Evolutionary conservation across 1,284 basidiomycete species (phyloP), one percentile per base, ranked within the genome.

Genomic region (Leccinum ponderosum): DNA sequence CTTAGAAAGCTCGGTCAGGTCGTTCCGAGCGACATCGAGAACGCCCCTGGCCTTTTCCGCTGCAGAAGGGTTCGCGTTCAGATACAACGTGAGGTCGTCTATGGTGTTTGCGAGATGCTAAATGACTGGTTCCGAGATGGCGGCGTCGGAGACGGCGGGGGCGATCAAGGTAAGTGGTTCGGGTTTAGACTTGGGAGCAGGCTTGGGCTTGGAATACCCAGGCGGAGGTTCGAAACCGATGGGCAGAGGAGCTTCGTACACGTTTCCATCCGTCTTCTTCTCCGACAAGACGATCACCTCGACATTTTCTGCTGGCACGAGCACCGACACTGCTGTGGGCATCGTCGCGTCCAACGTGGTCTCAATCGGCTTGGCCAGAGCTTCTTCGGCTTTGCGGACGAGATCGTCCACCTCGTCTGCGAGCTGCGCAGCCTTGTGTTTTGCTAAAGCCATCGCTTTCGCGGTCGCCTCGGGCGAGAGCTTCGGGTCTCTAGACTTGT

Each of bases 71-170:
- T 90, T 91, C 27, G 85, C 79, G 48, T 85, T 86, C 44, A 98
- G 81, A 78, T 92, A 96, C 11, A 88, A 85, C 17, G 95, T 90
- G 56, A 99, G 89, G 72, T 90, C 87, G 78, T 98, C 97, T 69
- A 99, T 98, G 50, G 95, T 97, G 12, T 87, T 84, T 4, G 96
- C 97, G 15, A 99, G 87, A 74, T 98, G 94, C 1, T 89, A 83
- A 64, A 99, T 91, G 70, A 98, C 89, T 15, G 97, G 96, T 67
- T 97, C 93, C 6, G 89, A 89, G 15, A 81, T 76, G 50, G 82
- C 83, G 56, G 95, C 82, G 59, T 89, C 88, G 59, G 87, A 84
- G 60, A 99, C 86, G 39, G 86, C 83, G 4, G 95, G 93, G 0
- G 93, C 90, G 63, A 98, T 81, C 51, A 93, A 84, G 47, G 95